These are phyloP conservation scores for Globisporangium camurandrum DNA, from an alignment of 352 stramenopile genomes.

Conservation along the genomic window DNA sequence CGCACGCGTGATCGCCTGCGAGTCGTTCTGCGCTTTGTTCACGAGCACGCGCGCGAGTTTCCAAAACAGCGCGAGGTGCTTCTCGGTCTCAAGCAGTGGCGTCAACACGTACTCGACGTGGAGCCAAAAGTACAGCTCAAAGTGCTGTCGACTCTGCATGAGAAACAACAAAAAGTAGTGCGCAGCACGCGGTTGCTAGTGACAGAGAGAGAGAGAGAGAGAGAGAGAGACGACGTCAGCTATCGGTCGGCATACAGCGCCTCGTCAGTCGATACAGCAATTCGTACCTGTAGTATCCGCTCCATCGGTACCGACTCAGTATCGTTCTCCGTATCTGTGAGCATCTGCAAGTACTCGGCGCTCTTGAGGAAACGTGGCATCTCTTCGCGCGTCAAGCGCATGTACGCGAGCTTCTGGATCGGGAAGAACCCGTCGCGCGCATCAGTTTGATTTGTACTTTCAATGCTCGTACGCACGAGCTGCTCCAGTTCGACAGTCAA, in stretches of 20 bases:
- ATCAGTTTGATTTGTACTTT: too few species aligned
- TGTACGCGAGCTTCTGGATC: constrained; percentile 82
- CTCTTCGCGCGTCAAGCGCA: constrained; percentile 70
- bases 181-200: constrained; percentile 56
- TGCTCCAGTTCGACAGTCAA: constrained; percentile 69
- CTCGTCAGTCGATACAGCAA: not conserved
- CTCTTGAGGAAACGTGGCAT: constrained; percentile 83
- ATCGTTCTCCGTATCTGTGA: constrained; percentile 74
- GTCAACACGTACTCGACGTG: constrained; percentile 85
- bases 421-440: constrained; percentile 74
- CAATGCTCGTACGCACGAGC: constrained; percentile 66
- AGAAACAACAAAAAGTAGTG: constrained; percentile 85
- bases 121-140: constrained; percentile 85
- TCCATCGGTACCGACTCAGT: constrained; percentile 75
- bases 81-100: constrained; percentile 39
- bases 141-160: constrained; percentile 84
- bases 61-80: constrained; percentile 61
- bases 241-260: not conserved
- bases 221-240: not conserved
- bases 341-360: constrained; percentile 78
- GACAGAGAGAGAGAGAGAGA: constrained; percentile 1
- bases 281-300: constrained; percentile 45
- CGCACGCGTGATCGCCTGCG: constrained; percentile 61
- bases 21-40: constrained; percentile 71
- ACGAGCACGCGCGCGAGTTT: constrained; percentile 51